A percentile compares a stretch with the other conserved stretches of the same genome.
phyloP scores from a whole-genome alignment of 306 rosid genomes.

The Vigna radiata region DNA sequence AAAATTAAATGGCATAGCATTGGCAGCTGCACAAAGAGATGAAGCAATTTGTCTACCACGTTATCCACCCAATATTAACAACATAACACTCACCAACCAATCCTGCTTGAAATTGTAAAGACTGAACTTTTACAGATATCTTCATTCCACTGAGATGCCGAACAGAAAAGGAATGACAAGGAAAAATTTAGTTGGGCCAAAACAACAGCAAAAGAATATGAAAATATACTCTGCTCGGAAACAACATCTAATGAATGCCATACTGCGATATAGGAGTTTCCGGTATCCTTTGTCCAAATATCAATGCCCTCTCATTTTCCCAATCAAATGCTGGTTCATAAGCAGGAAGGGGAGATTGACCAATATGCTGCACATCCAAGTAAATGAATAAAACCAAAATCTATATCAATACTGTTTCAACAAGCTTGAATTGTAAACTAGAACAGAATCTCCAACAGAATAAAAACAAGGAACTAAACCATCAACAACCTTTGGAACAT shows the following conservation, averaged over 20 bases:
- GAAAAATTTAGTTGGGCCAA: conserved; percentile 33
- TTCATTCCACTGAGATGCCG: conserved; percentile 81
- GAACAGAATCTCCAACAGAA: conserved; percentile 12
- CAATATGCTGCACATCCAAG: conserved; percentile 70
- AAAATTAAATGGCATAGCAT: conserved; percentile 18
- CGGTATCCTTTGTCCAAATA: conserved; percentile 93
- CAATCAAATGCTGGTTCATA: conserved; percentile 99
- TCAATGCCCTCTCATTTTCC: conserved; percentile 97
- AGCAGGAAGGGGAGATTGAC: conserved; percentile 92
- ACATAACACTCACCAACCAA: conserved; percentile 72
- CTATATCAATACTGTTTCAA: conserved; percentile 18
- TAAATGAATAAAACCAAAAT: not conserved
- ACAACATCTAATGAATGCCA: conserved; percentile 40
- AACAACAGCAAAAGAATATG: conserved; percentile 28
- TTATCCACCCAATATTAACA: conserved; percentile 38
- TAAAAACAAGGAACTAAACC: conserved; percentile 25
- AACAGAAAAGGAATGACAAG: conserved; percentile 44
- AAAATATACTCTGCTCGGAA: conserved; percentile 24
- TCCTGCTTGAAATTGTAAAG: conserved; percentile 87
- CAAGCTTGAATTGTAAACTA: not conserved
- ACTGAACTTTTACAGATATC: conserved; percentile 90
- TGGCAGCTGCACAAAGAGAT: conserved; percentile 18
- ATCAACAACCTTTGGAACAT: conserved; percentile 68
- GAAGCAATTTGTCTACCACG: conserved; percentile 35
- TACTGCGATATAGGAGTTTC: conserved; percentile 95